Evolutionary conservation across 257 asterid genomes (phyloP), one percentile per base, ranked within the genome.

Genomic region (Solanum pennellii): DNA sequence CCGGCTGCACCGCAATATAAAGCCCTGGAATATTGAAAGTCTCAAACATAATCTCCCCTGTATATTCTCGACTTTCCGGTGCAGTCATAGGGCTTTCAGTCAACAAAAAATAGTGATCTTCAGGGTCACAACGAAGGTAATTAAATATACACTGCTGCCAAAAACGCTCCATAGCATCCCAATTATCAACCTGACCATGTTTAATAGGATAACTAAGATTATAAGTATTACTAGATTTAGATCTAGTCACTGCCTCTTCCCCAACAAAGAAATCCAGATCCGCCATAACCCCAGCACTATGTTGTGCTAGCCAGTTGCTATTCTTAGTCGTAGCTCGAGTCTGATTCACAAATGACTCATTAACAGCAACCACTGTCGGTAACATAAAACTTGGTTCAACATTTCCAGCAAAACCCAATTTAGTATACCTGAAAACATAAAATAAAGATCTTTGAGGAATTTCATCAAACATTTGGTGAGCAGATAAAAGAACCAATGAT

Each of bases 341-440:
- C 88, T 94, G 99, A 89, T 92, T 95, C 88, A 94, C 87, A 90
- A 95, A 93, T 1, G 99, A 92, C 21, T 96, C 99, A 25, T 96
- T 97, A n/a, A 91, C 93, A 0, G 98, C 95, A 60, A 94, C 99
- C 33, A 94, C 97, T 0, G 99, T 96, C 20, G 99, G 99, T 71
- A 92, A 82, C 83, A 89, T 92, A 86, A 97, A 97, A 91, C 96
- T 92, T 20, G 99, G 99, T 87, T 97, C 99, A 49, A 95, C 99
- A 90, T 97, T 97, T 89, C 99, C 99, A 74, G 99, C 98, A 91
- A 97, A 97, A n/a, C 99, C 99, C 95, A 96, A 90, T 88, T 97
- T 97, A 83, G 99, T 91, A 89, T 92, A 97, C 96, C 99, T 97
- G 86, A 87, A 9, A 39, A 49, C 52, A 89, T 49, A 49, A 44